Evolutionary conservation across 257 asterid species (phyloP).

Genomic region (Nemophila menziesii): DNA sequence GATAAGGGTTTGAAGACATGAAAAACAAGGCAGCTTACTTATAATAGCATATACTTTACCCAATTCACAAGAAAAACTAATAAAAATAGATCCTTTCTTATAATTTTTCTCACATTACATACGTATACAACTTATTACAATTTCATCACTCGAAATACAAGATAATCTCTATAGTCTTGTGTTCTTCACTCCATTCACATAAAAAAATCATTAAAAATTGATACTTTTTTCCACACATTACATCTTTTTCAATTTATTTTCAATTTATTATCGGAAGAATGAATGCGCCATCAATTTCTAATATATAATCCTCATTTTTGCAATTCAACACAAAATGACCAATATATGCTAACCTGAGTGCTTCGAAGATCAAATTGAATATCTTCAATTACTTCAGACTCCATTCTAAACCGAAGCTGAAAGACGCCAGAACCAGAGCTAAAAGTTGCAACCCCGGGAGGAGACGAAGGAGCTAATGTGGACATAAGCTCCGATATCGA

Average conservation of each 20-base stretch:
- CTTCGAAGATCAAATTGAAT: constrained; percentile 46
- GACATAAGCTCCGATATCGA: constrained; percentile 68
- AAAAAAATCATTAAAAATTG: not conserved
- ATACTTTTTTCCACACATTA: not conserved
- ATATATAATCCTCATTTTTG: not conserved
- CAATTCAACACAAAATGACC: not conserved
- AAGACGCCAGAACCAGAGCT: constrained; percentile 28
- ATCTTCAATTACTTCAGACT: constrained; percentile 29
- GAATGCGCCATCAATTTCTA: not conserved
- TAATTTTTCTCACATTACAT: too few relatives aligned
- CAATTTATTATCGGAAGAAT: not conserved
- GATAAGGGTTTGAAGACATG: too few relatives aligned
- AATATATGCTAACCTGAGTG: constrained; percentile 29
- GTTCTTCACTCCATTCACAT: not conserved
- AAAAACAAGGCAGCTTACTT: too few relatives aligned
- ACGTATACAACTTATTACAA: too few relatives aligned
- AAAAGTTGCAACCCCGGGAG: constrained; percentile 57
- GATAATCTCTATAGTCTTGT: too few relatives aligned
- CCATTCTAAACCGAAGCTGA: constrained; percentile 41
- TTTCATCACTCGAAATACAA: too few relatives aligned
- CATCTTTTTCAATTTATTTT: not conserved
- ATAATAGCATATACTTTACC: too few relatives aligned
- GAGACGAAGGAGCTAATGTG: constrained; percentile 28
- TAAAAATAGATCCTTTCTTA: too few relatives aligned
- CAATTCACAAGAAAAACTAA: too few relatives aligned